These are phyloP conservation scores for Rubia tinctorum DNA, from an alignment of 305 asterid species.

Conservation along the genomic window DNA sequence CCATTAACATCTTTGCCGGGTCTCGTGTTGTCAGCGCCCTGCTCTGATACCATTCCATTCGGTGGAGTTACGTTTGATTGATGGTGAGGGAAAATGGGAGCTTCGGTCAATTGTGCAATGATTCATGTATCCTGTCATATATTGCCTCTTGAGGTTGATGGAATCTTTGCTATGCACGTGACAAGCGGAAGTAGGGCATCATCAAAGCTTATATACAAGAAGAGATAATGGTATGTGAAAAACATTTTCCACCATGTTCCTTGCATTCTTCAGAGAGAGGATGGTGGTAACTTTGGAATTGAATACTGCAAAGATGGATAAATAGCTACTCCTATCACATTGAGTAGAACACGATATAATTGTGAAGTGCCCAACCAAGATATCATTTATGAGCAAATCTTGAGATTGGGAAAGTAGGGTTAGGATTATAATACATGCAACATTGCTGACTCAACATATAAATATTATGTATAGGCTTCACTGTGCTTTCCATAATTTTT, in stretches of 20 bases:
- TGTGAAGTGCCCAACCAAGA: not conserved
- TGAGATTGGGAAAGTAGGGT: not conserved
- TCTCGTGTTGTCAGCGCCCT: slow-evolving; percentile 66
- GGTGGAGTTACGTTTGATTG: slow-evolving; percentile 80
- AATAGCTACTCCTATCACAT: not conserved
- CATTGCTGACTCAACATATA: slow-evolving; percentile 7
- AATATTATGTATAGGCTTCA: slow-evolving; percentile 12
- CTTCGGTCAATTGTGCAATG: slow-evolving; percentile 74
- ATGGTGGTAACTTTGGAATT: not conserved
- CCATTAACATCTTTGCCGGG: not conserved
- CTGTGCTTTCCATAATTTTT: not conserved
- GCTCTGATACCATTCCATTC: slow-evolving; percentile 98
- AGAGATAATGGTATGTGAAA: not conserved
- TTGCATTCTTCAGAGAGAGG: not conserved
- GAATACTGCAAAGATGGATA: not conserved
- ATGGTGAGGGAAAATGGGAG: slow-evolving; percentile 99
- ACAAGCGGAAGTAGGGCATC: not conserved
- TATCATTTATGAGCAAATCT: not conserved
- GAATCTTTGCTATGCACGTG: not conserved
- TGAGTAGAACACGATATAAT: slow-evolving; percentile 2
- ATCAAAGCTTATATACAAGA: not conserved
- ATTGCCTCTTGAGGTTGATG: not conserved
- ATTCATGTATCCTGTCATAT: slow-evolving; percentile 8
- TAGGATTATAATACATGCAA: slow-evolving; percentile 12
- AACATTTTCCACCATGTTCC: not conserved